phyloP scores from a whole-genome alignment of 495 filamentous ascomycete species.

The Aspergillus ostianus region DNA sequence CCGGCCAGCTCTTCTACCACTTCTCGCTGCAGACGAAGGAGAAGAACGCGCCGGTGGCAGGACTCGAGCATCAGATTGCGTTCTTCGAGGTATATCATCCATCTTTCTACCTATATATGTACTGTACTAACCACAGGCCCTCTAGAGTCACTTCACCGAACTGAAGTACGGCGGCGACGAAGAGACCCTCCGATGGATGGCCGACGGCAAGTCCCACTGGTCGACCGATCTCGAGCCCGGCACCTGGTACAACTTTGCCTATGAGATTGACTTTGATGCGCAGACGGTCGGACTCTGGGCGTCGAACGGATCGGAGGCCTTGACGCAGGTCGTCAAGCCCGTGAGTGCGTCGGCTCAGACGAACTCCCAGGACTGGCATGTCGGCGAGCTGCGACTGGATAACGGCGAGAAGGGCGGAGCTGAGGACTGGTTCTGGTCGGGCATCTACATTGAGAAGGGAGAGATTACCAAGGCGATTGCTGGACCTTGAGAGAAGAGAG shows the following conservation, averaged over 20 bases:
- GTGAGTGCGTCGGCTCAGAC: constrained; percentile 58
- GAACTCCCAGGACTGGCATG: constrained; percentile 72
- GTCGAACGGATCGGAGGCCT: constrained; percentile 54
- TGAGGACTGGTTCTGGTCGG: constrained; percentile 73
- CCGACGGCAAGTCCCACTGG: constrained; percentile 52
- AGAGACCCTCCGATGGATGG: constrained; percentile 52
- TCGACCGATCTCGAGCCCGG: constrained; percentile 49
- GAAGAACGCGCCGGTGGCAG: constrained; percentile 57
- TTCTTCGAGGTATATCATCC: constrained; percentile 54
- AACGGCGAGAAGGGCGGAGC: constrained; percentile 49
- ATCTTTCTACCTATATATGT: constrained; percentile 1
- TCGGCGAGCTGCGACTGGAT: constrained; percentile 67
- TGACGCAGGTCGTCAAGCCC: constrained; percentile 56
- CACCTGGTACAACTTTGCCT: constrained; percentile 72
- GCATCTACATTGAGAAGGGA: constrained; percentile 67
- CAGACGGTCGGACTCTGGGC: constrained; percentile 68
- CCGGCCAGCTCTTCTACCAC: constrained; percentile 66
- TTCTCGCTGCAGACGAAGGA: constrained; percentile 61
- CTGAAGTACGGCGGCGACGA: constrained; percentile 66
- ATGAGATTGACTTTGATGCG: constrained; percentile 60
- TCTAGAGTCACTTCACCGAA: constrained; percentile 71
- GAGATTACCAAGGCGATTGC: constrained; percentile 42
- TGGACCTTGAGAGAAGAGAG: background rate
- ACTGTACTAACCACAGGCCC: too few relatives aligned
- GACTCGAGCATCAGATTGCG: constrained; percentile 70